Evolutionary conservation across 148 eudicot species (phyloP).

Genomic region (Vaccinium macrocarpon): DNA sequence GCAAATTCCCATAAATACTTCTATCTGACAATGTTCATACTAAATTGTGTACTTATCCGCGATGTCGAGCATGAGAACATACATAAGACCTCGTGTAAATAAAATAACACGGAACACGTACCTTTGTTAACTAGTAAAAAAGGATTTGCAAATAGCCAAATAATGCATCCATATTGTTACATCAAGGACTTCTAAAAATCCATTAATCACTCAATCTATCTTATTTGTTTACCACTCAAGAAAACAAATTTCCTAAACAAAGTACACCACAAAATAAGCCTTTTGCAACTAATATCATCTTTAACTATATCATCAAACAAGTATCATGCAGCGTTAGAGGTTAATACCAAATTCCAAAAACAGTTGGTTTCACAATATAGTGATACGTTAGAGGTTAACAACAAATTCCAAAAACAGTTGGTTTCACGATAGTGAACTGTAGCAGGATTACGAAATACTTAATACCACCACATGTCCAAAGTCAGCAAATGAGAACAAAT

Average conservation of each 20-base stretch:
- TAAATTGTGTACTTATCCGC: neutral
- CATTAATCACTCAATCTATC: neutral
- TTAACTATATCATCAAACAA: neutral
- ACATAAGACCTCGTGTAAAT: conserved; percentile 1
- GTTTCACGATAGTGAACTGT: neutral
- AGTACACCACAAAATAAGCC: neutral
- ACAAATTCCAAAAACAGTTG: neutral
- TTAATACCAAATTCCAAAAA: neutral
- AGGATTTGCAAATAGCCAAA: neutral
- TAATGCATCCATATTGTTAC: neutral
- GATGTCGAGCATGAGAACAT: neutral
- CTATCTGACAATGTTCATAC: neutral
- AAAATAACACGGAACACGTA: neutral
- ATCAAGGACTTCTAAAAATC: neutral
- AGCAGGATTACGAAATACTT: neutral
- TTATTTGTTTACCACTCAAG: neutral
- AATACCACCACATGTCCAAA: neutral
- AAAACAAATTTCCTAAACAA: neutral
- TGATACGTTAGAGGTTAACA: too few relatives aligned
- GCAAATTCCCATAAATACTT: conserved; percentile 11
- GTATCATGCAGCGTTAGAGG: neutral
- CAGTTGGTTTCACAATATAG: neutral
- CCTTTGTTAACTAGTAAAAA: neutral
- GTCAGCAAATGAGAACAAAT: neutral
- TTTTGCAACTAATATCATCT: neutral